Conservation (phyloP, 768 basidiomycete genomes). For the Rhodosporidiobolus odoratus region DNA sequence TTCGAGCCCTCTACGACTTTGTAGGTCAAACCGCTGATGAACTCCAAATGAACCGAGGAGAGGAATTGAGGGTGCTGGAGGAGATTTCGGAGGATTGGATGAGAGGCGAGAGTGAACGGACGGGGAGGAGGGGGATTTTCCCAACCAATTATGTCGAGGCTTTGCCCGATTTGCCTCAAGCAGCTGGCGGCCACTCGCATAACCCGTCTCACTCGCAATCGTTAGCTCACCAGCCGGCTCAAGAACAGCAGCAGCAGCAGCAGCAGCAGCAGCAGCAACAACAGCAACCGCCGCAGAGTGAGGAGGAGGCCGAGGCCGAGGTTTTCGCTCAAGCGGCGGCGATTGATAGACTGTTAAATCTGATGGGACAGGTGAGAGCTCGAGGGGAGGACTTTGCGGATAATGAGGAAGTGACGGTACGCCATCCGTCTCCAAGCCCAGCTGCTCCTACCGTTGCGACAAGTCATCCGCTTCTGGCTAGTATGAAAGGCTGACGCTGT, state of each 20-base stretch:
- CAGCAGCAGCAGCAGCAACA: not conserved
- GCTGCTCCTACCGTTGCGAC: not conserved
- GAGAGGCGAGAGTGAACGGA: constrained; percentile 68
- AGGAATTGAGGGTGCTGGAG: constrained; percentile 90
- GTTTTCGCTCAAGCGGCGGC: constrained; percentile 81
- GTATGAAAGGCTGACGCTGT: not conserved
- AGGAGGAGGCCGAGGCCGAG: constrained; percentile 78
- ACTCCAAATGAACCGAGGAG: constrained; percentile 83
- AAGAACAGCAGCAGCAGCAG: too few species aligned
- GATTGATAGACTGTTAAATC: constrained; percentile 70
- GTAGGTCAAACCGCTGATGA: constrained; percentile 82
- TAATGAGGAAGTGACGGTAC: constrained; percentile 79
- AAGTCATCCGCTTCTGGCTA: not conserved
- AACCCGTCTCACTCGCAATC: constrained; percentile 17
- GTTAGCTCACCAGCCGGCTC: not conserved
- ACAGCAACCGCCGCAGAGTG: constrained; percentile 42
- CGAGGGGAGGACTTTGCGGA: constrained; percentile 78
- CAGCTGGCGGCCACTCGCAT: constrained; percentile 54
- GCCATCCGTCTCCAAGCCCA: constrained; percentile 25
- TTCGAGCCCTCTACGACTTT: constrained; percentile 82
- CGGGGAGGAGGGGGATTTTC: constrained; percentile 82
- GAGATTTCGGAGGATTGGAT: constrained; percentile 95
- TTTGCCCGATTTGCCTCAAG: constrained; percentile 72
- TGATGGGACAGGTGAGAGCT: constrained; percentile 68
- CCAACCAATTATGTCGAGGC: constrained; percentile 93